Percentiles rank a stretch among this genome's conserved stretches.
Evolutionary conservation across 129 eudicot species (phyloP).

Genomic region (Scalesia atractyloides): DNA sequence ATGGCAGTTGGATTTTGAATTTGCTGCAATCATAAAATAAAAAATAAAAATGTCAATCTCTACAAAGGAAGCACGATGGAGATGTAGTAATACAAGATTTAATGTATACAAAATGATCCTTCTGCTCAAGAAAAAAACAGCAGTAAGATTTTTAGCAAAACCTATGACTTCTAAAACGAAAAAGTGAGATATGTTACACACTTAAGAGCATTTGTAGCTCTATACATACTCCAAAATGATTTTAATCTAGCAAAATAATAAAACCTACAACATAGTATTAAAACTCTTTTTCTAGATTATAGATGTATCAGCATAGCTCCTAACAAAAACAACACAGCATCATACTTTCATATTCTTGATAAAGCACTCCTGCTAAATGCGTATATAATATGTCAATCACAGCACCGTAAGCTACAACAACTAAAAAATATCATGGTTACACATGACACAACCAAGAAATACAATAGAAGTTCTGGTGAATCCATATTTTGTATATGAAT

Average conservation of each 20-base stretch:
- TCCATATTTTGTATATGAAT: not conserved
- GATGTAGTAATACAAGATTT: not conserved
- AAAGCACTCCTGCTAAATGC: slow-evolving; percentile 1
- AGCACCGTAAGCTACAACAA: not conserved
- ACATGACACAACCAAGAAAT: not conserved
- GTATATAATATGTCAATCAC: not conserved
- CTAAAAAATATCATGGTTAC: not conserved
- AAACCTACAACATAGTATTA: not conserved
- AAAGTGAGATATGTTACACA: not conserved
- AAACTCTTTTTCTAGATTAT: not conserved
- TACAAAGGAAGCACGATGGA: not conserved
- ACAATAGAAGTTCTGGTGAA: slow-evolving; percentile 6
- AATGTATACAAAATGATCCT: not conserved
- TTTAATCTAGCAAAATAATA: not conserved
- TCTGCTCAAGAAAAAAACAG: not conserved
- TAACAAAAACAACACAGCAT: not conserved
- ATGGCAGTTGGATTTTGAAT: slow-evolving; percentile 97
- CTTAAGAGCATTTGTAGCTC: not conserved
- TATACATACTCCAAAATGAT: not conserved
- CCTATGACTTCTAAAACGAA: not conserved
- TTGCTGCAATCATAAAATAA: slow-evolving; percentile 56
- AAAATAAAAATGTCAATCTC: not conserved
- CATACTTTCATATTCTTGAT: not conserved
- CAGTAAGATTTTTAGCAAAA: not conserved
- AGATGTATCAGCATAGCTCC: not conserved